A percentile compares a stretch with the other conserved stretches of the same genome.
These are phyloP conservation scores for Psophocarpus tetragonolobus DNA, from an alignment of 306 rosid genomes.

Conservation along the genomic window DNA sequence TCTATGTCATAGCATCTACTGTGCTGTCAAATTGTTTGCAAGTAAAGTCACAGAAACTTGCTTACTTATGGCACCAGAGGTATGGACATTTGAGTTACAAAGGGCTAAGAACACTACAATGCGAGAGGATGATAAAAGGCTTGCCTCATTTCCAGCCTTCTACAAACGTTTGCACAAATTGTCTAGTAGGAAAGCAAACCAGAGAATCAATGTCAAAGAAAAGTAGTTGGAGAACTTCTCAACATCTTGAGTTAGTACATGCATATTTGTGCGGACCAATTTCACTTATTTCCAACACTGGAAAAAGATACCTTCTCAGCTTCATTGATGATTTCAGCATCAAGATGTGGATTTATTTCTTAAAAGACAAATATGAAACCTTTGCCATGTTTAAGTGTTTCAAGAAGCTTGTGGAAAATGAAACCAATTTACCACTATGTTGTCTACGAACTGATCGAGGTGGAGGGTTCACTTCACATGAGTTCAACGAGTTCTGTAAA, in stretches of 20 bases:
- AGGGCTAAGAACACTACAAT: not conserved
- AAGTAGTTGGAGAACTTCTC: not conserved
- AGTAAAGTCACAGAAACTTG: not conserved
- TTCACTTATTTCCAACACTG: not conserved
- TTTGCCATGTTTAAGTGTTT: not conserved
- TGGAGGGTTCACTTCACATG: not conserved
- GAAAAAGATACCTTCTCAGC: not conserved
- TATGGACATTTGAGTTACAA: not conserved
- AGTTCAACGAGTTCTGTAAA: not conserved
- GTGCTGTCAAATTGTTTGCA: not conserved
- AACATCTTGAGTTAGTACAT: not conserved
- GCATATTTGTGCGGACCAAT: not conserved
- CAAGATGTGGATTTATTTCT: not conserved
- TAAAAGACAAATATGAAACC: too few species aligned
- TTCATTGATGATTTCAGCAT: not conserved
- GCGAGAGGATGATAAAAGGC: not conserved
- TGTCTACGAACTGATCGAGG: not conserved
- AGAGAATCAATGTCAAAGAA: not conserved
- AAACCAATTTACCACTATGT: not conserved
- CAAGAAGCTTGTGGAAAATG: not conserved
- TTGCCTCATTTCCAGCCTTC: not conserved
- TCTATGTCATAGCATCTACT: not conserved
- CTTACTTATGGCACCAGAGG: not conserved
- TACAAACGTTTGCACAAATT: not conserved
- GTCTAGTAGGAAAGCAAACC: not conserved